Evolutionary conservation across 352 stramenopile species (phyloP), one percentile per base, ranked within the genome.

Genomic region (Pythium insidiosum): DNA sequence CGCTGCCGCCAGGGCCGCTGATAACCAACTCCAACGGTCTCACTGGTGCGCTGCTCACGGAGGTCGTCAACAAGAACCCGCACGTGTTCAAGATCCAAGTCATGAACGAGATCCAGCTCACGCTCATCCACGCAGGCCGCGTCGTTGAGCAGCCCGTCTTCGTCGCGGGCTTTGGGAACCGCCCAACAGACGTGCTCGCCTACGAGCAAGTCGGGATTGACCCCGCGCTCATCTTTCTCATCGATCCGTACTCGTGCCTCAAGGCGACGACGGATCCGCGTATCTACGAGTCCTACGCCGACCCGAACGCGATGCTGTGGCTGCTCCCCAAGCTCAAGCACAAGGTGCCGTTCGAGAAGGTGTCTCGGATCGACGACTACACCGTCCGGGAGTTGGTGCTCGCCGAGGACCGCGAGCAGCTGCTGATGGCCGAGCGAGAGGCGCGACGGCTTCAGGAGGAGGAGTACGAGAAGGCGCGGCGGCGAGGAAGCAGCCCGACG

Each of bases 61-160:
- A 92, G 45, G 79, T 89, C n/a, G 73, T 89, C 24, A 88, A 92
- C 53, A 89, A 88, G 52, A 92, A 81, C 43, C 79, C 79, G 12
- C 65, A 92, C 41, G 37, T 92, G 21, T 92, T 92, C 55, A 92
- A 92, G 49, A 69, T 73, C 9, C 69, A 85, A 43, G 76, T 92
- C 36, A 46, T 92, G 22, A 88, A 89, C 45, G 71, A 87, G 59
- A 65, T 92, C 29, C 76, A 89, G 57, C 58, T 89, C 10, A 85
- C 73, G 9, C 66, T 87, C 23, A 92, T 92, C 48, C 69, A 88
- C 35, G 79, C 73, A 22, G 79, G 79, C 7, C 76, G 79, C 37
- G 44, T 79, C 18, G 68, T 63, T 5, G 71, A 88, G 47, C 76
- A 87, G 30, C 79, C 79, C 1, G 73, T 92, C 16, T 92, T 88